phyloP scores from a whole-genome alignment of 179 eudicot species.

The Patellifolia procumbens region DNA sequence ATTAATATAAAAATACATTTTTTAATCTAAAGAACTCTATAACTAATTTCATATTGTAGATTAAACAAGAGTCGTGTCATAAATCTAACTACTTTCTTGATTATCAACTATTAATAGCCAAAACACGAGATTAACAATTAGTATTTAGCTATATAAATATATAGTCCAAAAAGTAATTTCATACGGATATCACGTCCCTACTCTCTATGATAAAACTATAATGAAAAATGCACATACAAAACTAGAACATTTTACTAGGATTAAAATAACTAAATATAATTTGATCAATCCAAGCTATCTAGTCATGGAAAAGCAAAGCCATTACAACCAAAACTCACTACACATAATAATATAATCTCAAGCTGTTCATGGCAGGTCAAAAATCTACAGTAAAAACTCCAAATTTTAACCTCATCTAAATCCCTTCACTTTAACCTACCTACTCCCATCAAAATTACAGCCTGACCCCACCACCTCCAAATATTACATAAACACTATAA shows the following conservation, averaged over 20 bases:
- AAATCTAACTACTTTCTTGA: too few relatives aligned
- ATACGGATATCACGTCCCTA: too few relatives aligned
- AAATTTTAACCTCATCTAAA: not conserved
- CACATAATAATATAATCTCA: not conserved
- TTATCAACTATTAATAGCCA: too few relatives aligned
- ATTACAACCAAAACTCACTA: constrained; percentile 5
- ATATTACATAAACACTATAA: not conserved
- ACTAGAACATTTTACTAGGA: not conserved
- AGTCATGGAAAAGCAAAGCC: not conserved
- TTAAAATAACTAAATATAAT: not conserved
- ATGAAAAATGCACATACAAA: not conserved
- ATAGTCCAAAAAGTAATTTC: too few relatives aligned
- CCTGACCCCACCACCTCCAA: not conserved
- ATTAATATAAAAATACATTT: too few relatives aligned
- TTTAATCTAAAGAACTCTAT: too few relatives aligned
- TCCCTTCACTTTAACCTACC: not conserved
- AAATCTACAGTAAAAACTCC: not conserved
- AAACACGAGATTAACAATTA: too few relatives aligned
- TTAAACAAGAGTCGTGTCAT: too few relatives aligned
- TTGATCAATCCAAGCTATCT: not conserved
- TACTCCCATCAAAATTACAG: constrained; percentile 14
- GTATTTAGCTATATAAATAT: too few relatives aligned
- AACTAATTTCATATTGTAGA: too few relatives aligned
- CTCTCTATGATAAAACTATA: too few relatives aligned
- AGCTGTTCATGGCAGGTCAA: constrained; percentile 17